phyloP scores from a whole-genome alignment of 2,329 filamentous ascomycete species.

The Xylariaceae sp. region DNA sequence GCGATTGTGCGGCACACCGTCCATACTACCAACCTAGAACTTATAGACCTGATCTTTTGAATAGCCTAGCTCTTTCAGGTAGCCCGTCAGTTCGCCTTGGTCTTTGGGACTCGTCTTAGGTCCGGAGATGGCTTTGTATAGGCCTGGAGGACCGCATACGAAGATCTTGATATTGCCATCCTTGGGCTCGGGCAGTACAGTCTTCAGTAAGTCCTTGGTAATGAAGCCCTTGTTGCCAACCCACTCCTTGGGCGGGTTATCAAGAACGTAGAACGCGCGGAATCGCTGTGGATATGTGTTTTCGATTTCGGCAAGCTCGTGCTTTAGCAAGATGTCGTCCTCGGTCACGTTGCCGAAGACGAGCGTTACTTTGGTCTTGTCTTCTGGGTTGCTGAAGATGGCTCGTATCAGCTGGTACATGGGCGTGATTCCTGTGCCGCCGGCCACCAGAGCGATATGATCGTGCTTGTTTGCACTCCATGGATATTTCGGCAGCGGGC shows the following conservation, averaged over 20 bases:
- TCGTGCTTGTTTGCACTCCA: slow-evolving; percentile 93
- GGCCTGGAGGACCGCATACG: slow-evolving; percentile 87
- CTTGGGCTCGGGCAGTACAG: slow-evolving; percentile 91
- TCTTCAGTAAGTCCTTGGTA: slow-evolving; percentile 91
- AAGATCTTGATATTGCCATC: slow-evolving; percentile 93
- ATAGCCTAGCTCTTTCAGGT: slow-evolving; percentile 85
- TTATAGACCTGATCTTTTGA: slow-evolving; percentile 93
- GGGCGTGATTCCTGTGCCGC: slow-evolving; percentile 94
- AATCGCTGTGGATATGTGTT: slow-evolving; percentile 96
- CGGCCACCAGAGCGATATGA: slow-evolving; percentile 86
- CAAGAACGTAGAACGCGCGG: slow-evolving; percentile 91
- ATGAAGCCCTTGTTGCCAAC: slow-evolving; percentile 78
- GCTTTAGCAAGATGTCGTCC: slow-evolving; percentile 89
- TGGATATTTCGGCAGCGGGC: slow-evolving; percentile 90
- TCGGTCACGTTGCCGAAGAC: slow-evolving; percentile 90
- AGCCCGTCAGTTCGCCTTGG: slow-evolving; percentile 86
- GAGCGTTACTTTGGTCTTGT: slow-evolving; percentile 97
- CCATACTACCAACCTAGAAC: slow-evolving; percentile 61
- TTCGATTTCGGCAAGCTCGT: slow-evolving; percentile 84
- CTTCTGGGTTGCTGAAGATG: slow-evolving; percentile 95
- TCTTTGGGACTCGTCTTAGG: slow-evolving; percentile 89
- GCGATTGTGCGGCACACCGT: not conserved
- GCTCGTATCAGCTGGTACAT: slow-evolving; percentile 94
- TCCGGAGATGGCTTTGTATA: slow-evolving; percentile 94
- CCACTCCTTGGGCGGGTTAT: slow-evolving; percentile 83